A percentile compares a stretch with the other conserved stretches of the same genome.
These are phyloP conservation scores for Monilinia aucupariae DNA, from an alignment of 2,329 filamentous ascomycete genomes.

Conservation along the genomic window DNA sequence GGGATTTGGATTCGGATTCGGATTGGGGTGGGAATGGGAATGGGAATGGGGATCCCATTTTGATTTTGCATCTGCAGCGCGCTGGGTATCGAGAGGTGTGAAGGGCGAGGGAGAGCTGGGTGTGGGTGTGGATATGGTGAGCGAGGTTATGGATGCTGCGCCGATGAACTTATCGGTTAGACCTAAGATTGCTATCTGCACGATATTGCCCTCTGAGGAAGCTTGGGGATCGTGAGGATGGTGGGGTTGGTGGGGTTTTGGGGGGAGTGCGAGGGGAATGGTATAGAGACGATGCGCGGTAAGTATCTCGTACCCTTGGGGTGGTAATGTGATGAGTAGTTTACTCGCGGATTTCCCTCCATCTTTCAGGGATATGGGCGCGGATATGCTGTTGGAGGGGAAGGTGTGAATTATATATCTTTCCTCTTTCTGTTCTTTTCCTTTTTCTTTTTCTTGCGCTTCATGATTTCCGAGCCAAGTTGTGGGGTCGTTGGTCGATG, in stretches of 20 bases:
- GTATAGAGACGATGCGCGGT: background rate
- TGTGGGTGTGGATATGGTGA: too few relatives aligned
- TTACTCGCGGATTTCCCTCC: background rate
- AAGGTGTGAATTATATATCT: background rate
- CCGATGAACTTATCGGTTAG: background rate
- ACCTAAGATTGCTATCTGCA: background rate
- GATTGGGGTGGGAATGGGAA: background rate
- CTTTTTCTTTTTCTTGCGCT: background rate
- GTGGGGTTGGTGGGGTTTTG: background rate
- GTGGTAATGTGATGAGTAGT: background rate
- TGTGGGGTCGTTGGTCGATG: background rate
- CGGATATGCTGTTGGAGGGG: background rate
- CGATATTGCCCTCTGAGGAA: background rate
- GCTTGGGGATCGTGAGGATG: background rate
- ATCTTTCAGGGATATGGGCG: background rate
- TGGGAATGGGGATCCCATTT: too few relatives aligned
- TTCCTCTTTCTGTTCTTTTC: rapidly evolving
- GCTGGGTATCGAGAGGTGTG: too few relatives aligned
- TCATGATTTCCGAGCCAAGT: too few relatives aligned
- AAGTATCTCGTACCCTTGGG: background rate
- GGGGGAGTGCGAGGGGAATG: background rate
- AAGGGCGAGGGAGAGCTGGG: too few relatives aligned
- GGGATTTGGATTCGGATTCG: too few relatives aligned
- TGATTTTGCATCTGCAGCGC: too few relatives aligned
- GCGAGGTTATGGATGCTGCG: background rate